These are phyloP conservation scores for Globisporangium paddicum DNA, from an alignment of 352 stramenopile species.

Conservation along the genomic window DNA sequence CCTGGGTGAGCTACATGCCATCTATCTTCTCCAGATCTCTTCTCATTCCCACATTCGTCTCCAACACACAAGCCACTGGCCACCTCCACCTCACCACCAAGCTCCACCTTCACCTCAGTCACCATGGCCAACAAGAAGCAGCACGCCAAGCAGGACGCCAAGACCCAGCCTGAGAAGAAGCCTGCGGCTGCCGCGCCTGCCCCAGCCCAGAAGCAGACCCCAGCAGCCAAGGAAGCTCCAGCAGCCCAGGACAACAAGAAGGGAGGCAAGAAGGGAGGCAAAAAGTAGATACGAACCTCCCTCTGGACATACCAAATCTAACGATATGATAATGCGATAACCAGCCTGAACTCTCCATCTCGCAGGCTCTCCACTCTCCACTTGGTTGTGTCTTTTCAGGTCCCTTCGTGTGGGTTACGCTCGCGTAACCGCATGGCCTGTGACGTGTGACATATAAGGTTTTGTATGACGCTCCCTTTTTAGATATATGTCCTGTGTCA, in stretches of 20 bases:
- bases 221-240: not conserved
- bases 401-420: not conserved
- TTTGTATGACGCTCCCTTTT: too few relatives aligned
- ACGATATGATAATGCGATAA: not conserved
- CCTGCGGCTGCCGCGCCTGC: not conserved
- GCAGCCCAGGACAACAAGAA: constrained; percentile 19
- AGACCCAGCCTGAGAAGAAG: not conserved
- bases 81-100: too few relatives aligned
- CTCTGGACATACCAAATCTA: too few relatives aligned
- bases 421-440: not conserved
- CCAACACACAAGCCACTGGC: not conserved
- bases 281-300: constrained; percentile 16
- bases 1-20: too few relatives aligned
- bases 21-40: too few relatives aligned
- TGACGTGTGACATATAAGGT: too few relatives aligned
- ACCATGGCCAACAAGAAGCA: not conserved
- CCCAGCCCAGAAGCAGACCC: not conserved
- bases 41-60: too few relatives aligned
- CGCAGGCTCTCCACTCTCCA: too few relatives aligned
- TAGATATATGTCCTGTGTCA: not conserved
- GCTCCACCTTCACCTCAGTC: not conserved
- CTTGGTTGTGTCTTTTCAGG: not conserved
- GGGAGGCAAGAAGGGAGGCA: constrained; percentile 32
- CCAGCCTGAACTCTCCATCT: not conserved
- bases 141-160: not conserved